These are phyloP conservation scores for Microdochium trichocladiopsis DNA, from an alignment of 2,329 filamentous ascomycete species.

Conservation along the genomic window DNA sequence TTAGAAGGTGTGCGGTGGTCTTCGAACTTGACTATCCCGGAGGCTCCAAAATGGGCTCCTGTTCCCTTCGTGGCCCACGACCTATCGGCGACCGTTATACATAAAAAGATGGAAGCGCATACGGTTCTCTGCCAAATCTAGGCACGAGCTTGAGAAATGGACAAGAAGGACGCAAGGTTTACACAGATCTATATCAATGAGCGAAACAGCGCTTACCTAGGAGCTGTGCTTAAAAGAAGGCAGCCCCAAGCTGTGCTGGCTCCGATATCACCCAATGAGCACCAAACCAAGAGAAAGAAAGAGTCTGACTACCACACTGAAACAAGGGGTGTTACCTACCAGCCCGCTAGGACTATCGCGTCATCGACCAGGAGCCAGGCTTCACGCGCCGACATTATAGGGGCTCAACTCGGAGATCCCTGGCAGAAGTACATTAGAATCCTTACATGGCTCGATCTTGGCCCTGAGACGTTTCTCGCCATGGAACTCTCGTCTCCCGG, in stretches of 20 bases:
- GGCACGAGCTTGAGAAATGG: background rate
- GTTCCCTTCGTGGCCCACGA: background rate
- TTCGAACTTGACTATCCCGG: background rate
- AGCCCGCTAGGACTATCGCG: background rate
- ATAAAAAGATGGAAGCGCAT: background rate
- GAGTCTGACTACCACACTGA: background rate
- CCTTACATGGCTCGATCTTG: background rate
- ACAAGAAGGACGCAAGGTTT: background rate
- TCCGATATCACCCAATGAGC: background rate
- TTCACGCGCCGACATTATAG: background rate
- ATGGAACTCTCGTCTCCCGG: background rate
- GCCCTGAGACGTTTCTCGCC: background rate
- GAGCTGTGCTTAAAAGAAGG: background rate
- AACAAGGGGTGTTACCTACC: background rate
- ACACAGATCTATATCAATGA: background rate
- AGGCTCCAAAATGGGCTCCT: background rate
- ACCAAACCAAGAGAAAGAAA: background rate
- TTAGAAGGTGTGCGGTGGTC: background rate
- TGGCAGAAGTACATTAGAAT: background rate
- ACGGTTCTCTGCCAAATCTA: background rate
- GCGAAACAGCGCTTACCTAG: background rate
- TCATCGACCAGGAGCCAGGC: background rate
- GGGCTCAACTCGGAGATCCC: background rate
- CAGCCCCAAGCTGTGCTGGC: background rate
- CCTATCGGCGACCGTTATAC: background rate